Conservation (phyloP, 805 yeast species). For the Ogataea polymorpha region DNA sequence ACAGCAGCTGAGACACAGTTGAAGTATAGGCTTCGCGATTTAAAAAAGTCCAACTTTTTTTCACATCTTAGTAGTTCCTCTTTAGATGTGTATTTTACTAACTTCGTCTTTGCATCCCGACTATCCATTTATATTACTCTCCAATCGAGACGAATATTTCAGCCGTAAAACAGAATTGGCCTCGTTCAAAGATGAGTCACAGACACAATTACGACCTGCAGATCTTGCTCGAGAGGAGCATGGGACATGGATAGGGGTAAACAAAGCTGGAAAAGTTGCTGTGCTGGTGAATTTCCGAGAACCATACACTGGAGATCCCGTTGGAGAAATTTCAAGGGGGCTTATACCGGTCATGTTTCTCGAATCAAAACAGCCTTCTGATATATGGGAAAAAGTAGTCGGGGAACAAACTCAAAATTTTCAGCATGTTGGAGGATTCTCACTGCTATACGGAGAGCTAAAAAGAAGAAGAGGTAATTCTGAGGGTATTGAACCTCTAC, state of each 20-base stretch:
- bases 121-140: slow-evolving; percentile 70
- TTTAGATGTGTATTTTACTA: slow-evolving; percentile 72
- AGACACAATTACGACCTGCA: slow-evolving; percentile 56
- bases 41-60: too few relatives aligned
- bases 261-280: slow-evolving; percentile 54
- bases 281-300: slow-evolving; percentile 76
- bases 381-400: slow-evolving; percentile 44
- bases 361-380: slow-evolving; percentile 31
- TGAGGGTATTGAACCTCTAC: slow-evolving; percentile 35
- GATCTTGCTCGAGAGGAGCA: slow-evolving; percentile 71
- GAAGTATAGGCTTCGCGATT: too few relatives aligned
- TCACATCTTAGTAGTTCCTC: background rate
- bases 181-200: slow-evolving; percentile 27
- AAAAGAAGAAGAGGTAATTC: slow-evolving; percentile 22
- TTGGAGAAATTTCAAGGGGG: slow-evolving; percentile 42
- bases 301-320: slow-evolving; percentile 22
- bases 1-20: too few relatives aligned
- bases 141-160: slow-evolving; percentile 87
- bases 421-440: slow-evolving; percentile 56
- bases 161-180: slow-evolving; percentile 69
- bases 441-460: slow-evolving; percentile 54
- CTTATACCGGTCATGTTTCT: slow-evolving; percentile 40
- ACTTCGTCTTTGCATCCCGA: slow-evolving; percentile 67
- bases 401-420: slow-evolving; percentile 27
- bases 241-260: slow-evolving; percentile 91